Evolutionary conservation across 2,329 filamentous ascomycete genomes (phyloP), one percentile per base, ranked within the genome.

Genomic region (Epichloe glyceriae): DNA sequence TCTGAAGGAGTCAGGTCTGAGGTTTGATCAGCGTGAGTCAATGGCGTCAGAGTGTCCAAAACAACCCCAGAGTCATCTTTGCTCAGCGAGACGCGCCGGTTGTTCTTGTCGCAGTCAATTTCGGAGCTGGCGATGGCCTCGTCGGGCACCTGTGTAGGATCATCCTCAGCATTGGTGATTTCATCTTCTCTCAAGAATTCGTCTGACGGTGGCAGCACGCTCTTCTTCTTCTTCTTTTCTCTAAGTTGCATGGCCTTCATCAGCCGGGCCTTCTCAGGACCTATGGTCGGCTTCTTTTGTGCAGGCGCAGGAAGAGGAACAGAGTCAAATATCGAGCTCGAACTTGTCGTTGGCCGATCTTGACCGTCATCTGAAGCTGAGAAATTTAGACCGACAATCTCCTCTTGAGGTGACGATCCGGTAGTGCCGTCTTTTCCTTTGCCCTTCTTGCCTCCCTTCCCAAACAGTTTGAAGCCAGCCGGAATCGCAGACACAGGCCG

Each of bases 201-300:
- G 26, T 42, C 40, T 20, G 39, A 38, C 4, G 41, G 14, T n/a
- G 51, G 45, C 20, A 40, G 49, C 47, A 52, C 49, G 41, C 38
- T 51, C 53, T 51, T 33, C 67, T 69, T 71, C 63, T 71, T 82
- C 65, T 88, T 89, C 68, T 86, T 88, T 67, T 94, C 93, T 49
- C 91, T 79, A 58, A 96, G 68, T 66, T 96, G 86, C 70, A 96
- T 77, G 7, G 93, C 93, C 70, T 94, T 96, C 87, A 95, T 90
- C 55, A 98, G 73, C 50, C 93, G 79, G 54, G 87, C 82, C 70
- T 94, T 97, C 66, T 98, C 93, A 0, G 88, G 87, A 1, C 88
- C 88, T 60, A 94, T 85, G 64, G 73, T 59, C 66, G 69, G 67
- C 58, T 70, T 70, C 38, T 59, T 57, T 5, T 73, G 67, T 58